Evolutionary conservation across 2,329 filamentous ascomycete species (phyloP), one percentile per base, ranked within the genome.

Genomic region (Tolypocladium tundrense): DNA sequence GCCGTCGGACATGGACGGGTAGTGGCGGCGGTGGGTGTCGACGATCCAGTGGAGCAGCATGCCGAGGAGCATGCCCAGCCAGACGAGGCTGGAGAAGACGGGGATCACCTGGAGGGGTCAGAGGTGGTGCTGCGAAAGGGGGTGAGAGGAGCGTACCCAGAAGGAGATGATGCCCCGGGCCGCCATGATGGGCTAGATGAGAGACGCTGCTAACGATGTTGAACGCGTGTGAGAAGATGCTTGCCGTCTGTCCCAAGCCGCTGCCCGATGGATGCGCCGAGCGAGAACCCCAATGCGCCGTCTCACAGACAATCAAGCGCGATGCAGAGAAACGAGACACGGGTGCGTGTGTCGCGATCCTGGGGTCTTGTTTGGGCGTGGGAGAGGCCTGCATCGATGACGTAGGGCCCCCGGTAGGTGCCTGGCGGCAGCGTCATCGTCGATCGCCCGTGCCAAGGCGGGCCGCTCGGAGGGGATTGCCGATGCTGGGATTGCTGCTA

Each of bases 21-120:
- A 90, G 61, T 76, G 75, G 1, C 74, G 76, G n/a, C 74, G 72
- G 58, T 87, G 71, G 5, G 72, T 72, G 64, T 82, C 73, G 43
- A 83, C 69, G 60, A 81, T 72, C 89, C 89, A 93, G 72, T 83
- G 79, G n/a, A 88, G 77, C 59, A 91, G 76, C 73, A 91, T 81
- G 57, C 80, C 84, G 33, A 91, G 77, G 19, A 92, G 79, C 69
- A 85, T 90, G 60, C 78, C 79, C 14, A 87, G 77, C 86, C 86
- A 88, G 63, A 83, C 75, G 58, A 81, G 66, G 63, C 84, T 81
- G 53, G 87, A 85, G 63, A 91, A 78, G 60, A 91, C 75, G 63
- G 89, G 89, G 40, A 91, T 78, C 59, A 87, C 73, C 87, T 43
- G 27, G 9, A 9, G 42, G 16, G 8, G 45, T 42, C 35, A 59